A percentile compares a stretch with the other conserved stretches of the same genome.
These are phyloP conservation scores for Vanrija sp. DNA, from an alignment of 1,284 basidiomycete species.

Conservation along the genomic window DNA sequence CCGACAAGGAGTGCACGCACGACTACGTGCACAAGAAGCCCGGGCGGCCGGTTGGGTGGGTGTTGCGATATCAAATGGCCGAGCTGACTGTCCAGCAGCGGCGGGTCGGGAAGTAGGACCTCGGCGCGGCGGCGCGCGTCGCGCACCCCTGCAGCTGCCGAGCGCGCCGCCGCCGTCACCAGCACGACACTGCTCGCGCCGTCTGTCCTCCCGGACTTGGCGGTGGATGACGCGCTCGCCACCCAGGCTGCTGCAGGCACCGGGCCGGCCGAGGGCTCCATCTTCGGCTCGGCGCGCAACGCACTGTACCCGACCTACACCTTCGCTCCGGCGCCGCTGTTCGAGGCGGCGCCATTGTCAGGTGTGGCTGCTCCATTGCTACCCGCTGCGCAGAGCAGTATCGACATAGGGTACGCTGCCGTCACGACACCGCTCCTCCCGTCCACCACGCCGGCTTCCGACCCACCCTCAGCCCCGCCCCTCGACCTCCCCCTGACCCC, in stretches of 20 bases:
- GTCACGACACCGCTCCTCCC: neutral
- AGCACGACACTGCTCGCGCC: too few species aligned
- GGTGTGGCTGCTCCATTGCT: too few species aligned
- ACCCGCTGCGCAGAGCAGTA: too few species aligned
- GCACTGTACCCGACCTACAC: neutral
- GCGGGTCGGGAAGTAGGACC: neutral
- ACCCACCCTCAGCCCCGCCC: neutral
- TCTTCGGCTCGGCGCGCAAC: slow-evolving; percentile 13
- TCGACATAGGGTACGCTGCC: too few species aligned
- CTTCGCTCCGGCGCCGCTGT: neutral
- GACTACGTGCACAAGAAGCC: slow-evolving; percentile 19
- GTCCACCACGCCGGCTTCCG: neutral
- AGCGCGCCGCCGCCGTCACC: too few species aligned
- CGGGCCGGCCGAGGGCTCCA: slow-evolving; percentile 6
- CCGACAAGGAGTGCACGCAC: slow-evolving; percentile 9
- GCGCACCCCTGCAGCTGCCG: too few species aligned
- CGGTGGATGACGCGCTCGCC: too few species aligned
- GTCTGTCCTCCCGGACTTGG: too few species aligned
- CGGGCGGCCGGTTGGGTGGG: slow-evolving; percentile 14
- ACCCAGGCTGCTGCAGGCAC: neutral
- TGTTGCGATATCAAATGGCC: neutral
- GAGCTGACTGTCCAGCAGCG: neutral
- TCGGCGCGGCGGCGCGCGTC: neutral
- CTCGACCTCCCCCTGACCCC: neutral
- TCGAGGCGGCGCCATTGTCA: neutral